Conservation (phyloP, 1,284 basidiomycete species). For the Volvariella volvacea region DNA sequence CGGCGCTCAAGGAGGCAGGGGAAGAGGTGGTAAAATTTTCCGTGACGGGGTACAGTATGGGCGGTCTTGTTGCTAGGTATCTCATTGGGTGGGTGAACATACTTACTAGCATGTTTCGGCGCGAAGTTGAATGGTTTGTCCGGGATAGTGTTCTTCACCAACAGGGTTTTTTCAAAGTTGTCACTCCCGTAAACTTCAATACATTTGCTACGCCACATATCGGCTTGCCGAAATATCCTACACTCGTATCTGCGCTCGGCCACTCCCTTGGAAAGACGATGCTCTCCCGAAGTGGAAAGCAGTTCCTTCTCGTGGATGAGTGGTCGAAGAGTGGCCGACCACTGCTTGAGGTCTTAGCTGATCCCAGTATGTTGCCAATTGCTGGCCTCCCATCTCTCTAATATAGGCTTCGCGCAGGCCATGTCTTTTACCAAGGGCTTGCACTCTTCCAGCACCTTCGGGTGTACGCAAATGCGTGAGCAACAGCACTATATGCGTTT, state of each 20-base stretch:
- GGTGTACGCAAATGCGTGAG: conserved; percentile 75
- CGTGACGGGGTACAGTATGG: conserved; percentile 75
- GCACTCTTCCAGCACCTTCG: conserved; percentile 61
- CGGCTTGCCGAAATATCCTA: conserved; percentile 55
- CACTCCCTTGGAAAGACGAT: conserved; percentile 63
- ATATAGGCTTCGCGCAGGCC: conserved; percentile 35
- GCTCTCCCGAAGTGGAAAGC: conserved; percentile 81
- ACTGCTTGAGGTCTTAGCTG: conserved; percentile 79
- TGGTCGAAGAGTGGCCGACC: conserved; percentile 68
- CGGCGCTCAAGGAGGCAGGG: conserved; percentile 43
- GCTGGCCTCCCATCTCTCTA: background rate
- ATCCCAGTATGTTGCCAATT: conserved; percentile 47
- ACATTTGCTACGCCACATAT: conserved; percentile 82
- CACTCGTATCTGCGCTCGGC: conserved; percentile 52
- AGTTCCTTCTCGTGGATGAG: conserved; percentile 70
- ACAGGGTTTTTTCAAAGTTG: conserved; percentile 59
- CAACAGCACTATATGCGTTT: too few species aligned
- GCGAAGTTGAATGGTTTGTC: conserved; percentile 19
- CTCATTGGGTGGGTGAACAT: conserved; percentile 50
- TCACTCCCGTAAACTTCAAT: conserved; percentile 71
- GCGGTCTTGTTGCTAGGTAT: conserved; percentile 76
- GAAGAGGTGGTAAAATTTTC: conserved; percentile 61
- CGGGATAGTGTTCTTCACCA: conserved; percentile 61
- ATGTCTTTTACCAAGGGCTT: conserved; percentile 75
- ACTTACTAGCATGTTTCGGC: background rate